Evolutionary conservation across 2,329 filamentous ascomycete genomes (phyloP).

Genomic region (Phyllosticta paracitricarpa): DNA sequence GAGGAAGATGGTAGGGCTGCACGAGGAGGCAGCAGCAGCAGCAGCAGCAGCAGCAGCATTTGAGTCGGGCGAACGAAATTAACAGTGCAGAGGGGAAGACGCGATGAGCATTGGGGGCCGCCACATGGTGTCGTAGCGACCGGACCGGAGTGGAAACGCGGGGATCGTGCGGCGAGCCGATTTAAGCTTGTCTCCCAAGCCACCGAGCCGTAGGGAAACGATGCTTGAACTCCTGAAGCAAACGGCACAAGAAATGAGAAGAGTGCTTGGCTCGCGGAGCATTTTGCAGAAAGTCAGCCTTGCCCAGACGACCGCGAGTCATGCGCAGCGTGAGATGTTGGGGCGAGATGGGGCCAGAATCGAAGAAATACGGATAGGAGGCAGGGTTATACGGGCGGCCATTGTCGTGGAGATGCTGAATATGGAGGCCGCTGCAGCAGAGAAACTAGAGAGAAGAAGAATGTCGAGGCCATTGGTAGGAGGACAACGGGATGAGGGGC

Average conservation of each 20-base stretch:
- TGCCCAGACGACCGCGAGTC: not conserved
- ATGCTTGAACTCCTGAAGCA: not conserved
- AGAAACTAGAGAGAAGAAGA: not conserved
- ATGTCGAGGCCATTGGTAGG: not conserved
- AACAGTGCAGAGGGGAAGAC: not conserved
- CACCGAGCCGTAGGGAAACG: not conserved
- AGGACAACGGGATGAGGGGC: not conserved
- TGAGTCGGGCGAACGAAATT: not conserved
- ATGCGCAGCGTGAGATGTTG: not conserved
- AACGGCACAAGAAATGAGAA: no score
- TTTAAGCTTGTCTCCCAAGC: not conserved
- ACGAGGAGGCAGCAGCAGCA: no score
- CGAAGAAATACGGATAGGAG: not conserved
- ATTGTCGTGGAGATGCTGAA: not conserved
- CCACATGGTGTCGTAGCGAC: not conserved
- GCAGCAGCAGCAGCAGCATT: no score
- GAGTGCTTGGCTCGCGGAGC: not conserved
- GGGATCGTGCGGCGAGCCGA: not conserved
- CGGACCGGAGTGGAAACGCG: not conserved
- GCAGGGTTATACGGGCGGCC: not conserved
- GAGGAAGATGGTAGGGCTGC: no score
- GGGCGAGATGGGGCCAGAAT: not conserved
- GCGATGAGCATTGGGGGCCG: no score
- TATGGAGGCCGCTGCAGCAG: not conserved
- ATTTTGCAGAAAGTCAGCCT: not conserved